Base-by-base conservation (phyloP, 2,329 filamentous ascomycete species). In the Graphium sp. region DNA sequence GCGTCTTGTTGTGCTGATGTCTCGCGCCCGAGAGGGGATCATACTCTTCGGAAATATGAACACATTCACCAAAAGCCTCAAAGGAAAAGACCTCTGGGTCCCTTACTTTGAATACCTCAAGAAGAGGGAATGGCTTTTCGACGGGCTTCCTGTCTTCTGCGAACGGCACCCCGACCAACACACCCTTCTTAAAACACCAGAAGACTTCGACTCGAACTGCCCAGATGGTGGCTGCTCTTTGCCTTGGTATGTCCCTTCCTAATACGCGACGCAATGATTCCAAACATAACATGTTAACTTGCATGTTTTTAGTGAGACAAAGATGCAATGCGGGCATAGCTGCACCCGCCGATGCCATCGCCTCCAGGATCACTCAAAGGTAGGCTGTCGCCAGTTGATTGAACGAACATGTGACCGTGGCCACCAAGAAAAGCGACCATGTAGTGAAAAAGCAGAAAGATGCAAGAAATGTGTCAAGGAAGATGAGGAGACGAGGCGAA, bases 211-310 rank as follows among this genome's bases (percentile, higher is more conserved):
- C 3, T 42, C 34, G 0, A 46, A 62, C 12, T 76, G 66, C 22
- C 77, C 77, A 0, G 74, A 84, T 41, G 78, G 79, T 5, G 79
- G 79, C 0, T 84, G 78, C 35, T 51, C 52, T 0, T 54, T 68
- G 27, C 56, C 55, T 13, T 84, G 78, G 70, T 74, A 51, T 45
- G 58, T 49, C 9, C 16, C 7, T 17, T n/a, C 7, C 8, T 11
- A 4, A 24, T 11, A 19, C 16, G 11, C 6, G 2, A 1, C 16
- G 5, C 3, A 25, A 18, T 26, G 11, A 7, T 15, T 17, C 10
- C 33, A 39, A 32, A 47, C 26, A 10, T 14, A n/a, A n/a, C n/a
- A n/a, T n/a, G n/a, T n/a, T n/a, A n/a, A n/a, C n/a, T n/a, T n/a
- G n/a, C n/a, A n/a, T n/a, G n/a, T n/a, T 28, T 73, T 71, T 43